Conservation (phyloP, 805 yeast genomes). For the Wickerhamomyces strasburgensis region DNA sequence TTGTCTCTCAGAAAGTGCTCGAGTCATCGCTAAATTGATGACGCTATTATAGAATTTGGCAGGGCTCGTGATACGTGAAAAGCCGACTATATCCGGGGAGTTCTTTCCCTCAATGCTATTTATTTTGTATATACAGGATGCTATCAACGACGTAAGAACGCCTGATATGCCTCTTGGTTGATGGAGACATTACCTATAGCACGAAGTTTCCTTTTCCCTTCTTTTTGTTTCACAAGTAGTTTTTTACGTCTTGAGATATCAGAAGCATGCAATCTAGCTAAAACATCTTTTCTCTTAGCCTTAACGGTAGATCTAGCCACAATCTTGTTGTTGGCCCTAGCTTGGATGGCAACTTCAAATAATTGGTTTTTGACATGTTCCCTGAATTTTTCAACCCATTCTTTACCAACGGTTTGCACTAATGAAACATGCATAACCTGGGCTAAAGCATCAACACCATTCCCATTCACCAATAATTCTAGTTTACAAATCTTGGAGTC, state of each 20-base stretch:
- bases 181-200: slow-evolving; percentile 73
- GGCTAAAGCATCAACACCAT: slow-evolving; percentile 85
- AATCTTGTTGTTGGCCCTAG: slow-evolving; percentile 71
- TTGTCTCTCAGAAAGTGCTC: too few relatives aligned
- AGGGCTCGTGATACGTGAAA: neutral
- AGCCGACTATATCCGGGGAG: neutral
- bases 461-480: slow-evolving; percentile 86
- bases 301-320: slow-evolving; percentile 90
- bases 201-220: slow-evolving; percentile 84
- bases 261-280: slow-evolving; percentile 88
- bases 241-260: slow-evolving; percentile 89
- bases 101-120: too few relatives aligned
- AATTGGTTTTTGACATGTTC: slow-evolving; percentile 76
- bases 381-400: slow-evolving; percentile 79
- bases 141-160: slow-evolving; percentile 50
- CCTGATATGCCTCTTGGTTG: slow-evolving; percentile 83
- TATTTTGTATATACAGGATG: too few relatives aligned
- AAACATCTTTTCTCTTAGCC: slow-evolving; percentile 92
- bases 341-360: slow-evolving; percentile 91
- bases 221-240: slow-evolving; percentile 81
- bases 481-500: slow-evolving; percentile 78
- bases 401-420: slow-evolving; percentile 66
- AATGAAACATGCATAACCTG: slow-evolving; percentile 84
- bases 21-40: neutral
- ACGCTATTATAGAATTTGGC: neutral